Percentiles rank a stretch among this genome's conserved stretches.
Conservation (phyloP, 2,329 filamentous ascomycete genomes). For the Claviceps sp. region DNA sequence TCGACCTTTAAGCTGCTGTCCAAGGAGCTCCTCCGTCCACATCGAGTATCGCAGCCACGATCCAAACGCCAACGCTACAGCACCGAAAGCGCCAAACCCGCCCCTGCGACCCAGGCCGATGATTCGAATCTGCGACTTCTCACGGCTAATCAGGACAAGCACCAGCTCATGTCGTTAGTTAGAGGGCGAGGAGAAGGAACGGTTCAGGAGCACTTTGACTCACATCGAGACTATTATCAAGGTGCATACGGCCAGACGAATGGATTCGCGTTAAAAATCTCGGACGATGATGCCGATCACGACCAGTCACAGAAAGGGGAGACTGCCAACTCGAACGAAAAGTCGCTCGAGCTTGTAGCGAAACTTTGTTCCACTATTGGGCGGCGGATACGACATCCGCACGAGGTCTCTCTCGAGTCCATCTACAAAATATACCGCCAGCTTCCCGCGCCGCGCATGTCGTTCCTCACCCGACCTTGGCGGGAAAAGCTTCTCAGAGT, state of each 20-base stretch:
- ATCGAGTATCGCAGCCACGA: constrained; percentile 1
- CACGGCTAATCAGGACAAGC: constrained; percentile 13
- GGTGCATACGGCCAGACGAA: constrained; percentile 39
- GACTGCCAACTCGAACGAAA: constrained; percentile 20
- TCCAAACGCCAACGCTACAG: constrained; percentile 13
- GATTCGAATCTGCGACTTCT: constrained; percentile 1
- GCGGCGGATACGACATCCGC: constrained; percentile 27
- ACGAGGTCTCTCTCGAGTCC: constrained; percentile 24
- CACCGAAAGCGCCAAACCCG: constrained; percentile 12
- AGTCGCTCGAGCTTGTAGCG: constrained; percentile 21
- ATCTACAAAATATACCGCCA: constrained; percentile 36
- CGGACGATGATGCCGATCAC: constrained; percentile 35
- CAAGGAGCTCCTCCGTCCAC: constrained; percentile 10
- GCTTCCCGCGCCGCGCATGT: constrained; percentile 39
- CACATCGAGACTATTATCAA: constrained; percentile 38
- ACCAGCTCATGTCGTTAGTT: constrained; percentile 40
- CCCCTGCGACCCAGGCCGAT: constrained; percentile 5
- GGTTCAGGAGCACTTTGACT: constrained; percentile 39
- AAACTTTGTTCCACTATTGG: constrained; percentile 29
- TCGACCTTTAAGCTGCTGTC: constrained; percentile 26
- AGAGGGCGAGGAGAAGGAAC: constrained; percentile 32
- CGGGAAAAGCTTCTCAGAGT: constrained; percentile 54
- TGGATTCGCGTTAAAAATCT: constrained; percentile 34
- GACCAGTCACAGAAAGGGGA: constrained; percentile 31
- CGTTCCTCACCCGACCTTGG: constrained; percentile 33